Evolutionary conservation across 208 protist genomes (phyloP).

Genomic region (Porcisia hertigi): DNA sequence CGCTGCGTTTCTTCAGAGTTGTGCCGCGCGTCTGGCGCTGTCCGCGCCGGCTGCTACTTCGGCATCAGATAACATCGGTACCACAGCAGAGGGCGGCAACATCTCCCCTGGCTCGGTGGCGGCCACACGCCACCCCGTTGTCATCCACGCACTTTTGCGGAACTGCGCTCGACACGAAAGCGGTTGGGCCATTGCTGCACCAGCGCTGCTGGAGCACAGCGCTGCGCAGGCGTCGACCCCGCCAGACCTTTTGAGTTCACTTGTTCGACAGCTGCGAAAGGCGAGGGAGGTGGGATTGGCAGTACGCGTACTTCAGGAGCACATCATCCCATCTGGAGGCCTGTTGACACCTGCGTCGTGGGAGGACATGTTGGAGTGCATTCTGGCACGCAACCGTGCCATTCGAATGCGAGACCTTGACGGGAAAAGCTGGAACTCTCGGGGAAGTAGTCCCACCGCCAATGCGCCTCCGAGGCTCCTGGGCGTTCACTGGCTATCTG

Average conservation of each 20-base stretch:
- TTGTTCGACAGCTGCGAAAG: constrained; percentile 63
- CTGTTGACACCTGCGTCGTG: constrained; percentile 44
- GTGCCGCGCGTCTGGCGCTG: constrained; percentile 22
- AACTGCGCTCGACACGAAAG: constrained; percentile 39
- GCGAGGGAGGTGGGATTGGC: constrained; percentile 50
- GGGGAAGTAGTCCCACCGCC: not conserved
- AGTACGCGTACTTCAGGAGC: constrained; percentile 65
- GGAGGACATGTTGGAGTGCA: constrained; percentile 62
- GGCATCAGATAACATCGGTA: not conserved
- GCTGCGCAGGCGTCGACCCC: constrained; percentile 39
- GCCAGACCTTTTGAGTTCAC: constrained; percentile 53
- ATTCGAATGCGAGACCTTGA: constrained; percentile 4
- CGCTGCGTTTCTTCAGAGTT: constrained; percentile 41
- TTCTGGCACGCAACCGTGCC: constrained; percentile 70
- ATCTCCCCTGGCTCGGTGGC: not conserved
- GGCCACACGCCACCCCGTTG: constrained; percentile 50
- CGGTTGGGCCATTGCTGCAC: constrained; percentile 48
- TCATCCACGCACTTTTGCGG: constrained; percentile 62
- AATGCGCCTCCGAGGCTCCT: not conserved
- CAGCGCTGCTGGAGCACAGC: constrained; percentile 45
- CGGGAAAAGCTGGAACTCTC: not conserved
- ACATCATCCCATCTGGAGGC: constrained; percentile 64
- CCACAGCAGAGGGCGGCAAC: not conserved
- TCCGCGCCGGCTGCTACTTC: not conserved
- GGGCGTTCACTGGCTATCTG: constrained; percentile 77